Base-by-base conservation (phyloP, 2,329 filamentous ascomycete genomes). In the Fragosphaeria purpurea region DNA sequence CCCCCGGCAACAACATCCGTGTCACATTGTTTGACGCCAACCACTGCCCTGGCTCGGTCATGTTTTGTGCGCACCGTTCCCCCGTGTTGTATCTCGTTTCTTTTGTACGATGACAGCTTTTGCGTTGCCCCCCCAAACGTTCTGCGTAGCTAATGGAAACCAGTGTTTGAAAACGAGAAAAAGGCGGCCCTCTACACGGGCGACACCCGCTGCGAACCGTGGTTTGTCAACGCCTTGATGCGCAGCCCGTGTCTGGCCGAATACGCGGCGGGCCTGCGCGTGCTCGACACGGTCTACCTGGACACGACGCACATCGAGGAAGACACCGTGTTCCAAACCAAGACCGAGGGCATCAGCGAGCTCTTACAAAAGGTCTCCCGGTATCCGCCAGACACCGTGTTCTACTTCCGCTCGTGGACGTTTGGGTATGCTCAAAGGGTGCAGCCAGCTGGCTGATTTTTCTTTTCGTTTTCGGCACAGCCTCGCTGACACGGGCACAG, bases 11-110 rank as follows among this genome's bases (percentile, higher is more conserved):
- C 44, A 70, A 68, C n/a, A 80, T 96, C 31, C 80, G 82, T 44
- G 87, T 95, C 13, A 96, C 89, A 0, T 72, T 96, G 0, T 79
- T 96, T 47, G 85, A 95, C 68, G 89, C 91, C 1, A 96, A 97
- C 59, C 91, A 96, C 62, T 97, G 91, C 59, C 77, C 85, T 0
- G 90, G 91, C 0, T 83, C 88, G 13, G 88, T 93, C 13, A 95
- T 95, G 88, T 96, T 96, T 61, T 71, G 77, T 80, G 62, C 56
- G 22, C 22, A 22, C 22, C 22, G 22, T 22, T 22, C 3, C 22
- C 22, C 22, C 22, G 22, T 22, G 76, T 64, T 5, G 1, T 9
- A 13, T 42, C 3, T n/a, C 3, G 7, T 37, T 32, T 8, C 9
- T 34, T 12, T 22, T n/a, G 5, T 2, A 37, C 35, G 35, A 7